phyloP scores from a whole-genome alignment of 306 rosid species.

The Erythrophleum fordii region DNA sequence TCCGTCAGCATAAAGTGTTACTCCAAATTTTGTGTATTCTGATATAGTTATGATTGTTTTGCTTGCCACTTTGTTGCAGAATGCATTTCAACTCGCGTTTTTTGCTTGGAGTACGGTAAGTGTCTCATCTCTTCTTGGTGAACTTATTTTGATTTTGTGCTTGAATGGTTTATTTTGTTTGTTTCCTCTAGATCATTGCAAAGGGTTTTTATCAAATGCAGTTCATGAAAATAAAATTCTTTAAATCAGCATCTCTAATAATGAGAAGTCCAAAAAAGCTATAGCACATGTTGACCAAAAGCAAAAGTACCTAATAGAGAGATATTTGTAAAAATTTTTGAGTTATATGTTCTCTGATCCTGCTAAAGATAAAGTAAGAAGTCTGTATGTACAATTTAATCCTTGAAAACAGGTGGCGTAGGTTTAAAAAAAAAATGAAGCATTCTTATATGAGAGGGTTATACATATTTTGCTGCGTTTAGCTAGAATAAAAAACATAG shows the following conservation, averaged over 20 bases:
- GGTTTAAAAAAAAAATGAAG: no score
- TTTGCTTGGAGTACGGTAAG: constrained; percentile 81
- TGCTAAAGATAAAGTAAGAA: no score
- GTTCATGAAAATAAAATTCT: neutral
- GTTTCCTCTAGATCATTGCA: neutral
- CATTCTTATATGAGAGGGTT: no score
- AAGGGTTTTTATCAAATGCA: neutral
- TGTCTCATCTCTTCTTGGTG: constrained; percentile 3
- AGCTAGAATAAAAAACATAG: neutral
- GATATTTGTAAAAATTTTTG: no score
- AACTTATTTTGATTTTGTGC: neutral
- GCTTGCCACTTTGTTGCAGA: constrained; percentile 48
- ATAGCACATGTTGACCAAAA: no score
- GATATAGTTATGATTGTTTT: neutral
- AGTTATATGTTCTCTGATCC: no score
- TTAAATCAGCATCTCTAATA: neutral
- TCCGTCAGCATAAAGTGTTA: neutral
- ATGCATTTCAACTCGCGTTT: constrained; percentile 84
- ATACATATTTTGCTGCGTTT: no score
- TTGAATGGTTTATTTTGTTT: neutral
- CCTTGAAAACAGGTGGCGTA: no score
- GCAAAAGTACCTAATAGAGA: no score
- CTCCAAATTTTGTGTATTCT: neutral
- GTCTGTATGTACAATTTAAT: no score
- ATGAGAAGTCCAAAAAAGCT: no score